Conservation (phyloP, 2,329 filamentous ascomycete species). For the Zymoseptoria pseudotritici region DNA sequence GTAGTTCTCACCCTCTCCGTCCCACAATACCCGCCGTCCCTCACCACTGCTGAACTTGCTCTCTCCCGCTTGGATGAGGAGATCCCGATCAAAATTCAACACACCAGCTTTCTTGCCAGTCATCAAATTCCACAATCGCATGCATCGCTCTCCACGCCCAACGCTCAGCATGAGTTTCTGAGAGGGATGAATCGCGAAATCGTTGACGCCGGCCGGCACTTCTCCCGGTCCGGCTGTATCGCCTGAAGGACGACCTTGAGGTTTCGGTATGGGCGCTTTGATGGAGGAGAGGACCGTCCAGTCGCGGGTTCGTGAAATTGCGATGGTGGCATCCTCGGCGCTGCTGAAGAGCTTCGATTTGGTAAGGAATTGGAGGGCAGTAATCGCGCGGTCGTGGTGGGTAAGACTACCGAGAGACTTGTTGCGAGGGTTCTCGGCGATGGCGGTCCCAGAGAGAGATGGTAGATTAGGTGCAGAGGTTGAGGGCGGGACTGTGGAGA, state of each 20-base stretch:
- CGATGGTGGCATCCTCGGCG: constrained; percentile 85
- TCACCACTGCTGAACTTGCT: constrained; percentile 71
- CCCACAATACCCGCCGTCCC: constrained; percentile 76
- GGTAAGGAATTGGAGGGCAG: constrained; percentile 71
- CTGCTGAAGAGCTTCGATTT: constrained; percentile 81
- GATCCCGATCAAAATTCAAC: constrained; percentile 68
- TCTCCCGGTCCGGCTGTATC: constrained; percentile 80
- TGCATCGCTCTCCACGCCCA: constrained; percentile 78
- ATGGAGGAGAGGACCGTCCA: constrained; percentile 83
- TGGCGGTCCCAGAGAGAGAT: constrained; percentile 61
- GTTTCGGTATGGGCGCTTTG: constrained; percentile 79
- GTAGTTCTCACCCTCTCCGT: constrained; percentile 69
- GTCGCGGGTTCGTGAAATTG: constrained; percentile 78
- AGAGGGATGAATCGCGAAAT: constrained; percentile 90
- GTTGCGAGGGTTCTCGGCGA: constrained; percentile 79
- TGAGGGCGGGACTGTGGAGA: constrained; percentile 55
- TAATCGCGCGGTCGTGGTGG: constrained; percentile 79
- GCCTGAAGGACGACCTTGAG: constrained; percentile 71
- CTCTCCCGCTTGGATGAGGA: constrained; percentile 70
- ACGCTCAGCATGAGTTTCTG: constrained; percentile 96
- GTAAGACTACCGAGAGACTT: constrained; percentile 78
- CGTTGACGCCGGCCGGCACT: constrained; percentile 81
- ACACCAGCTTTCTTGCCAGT: constrained; percentile 94
- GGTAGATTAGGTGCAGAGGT: constrained; percentile 50
- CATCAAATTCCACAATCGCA: constrained; percentile 93